phyloP scores from a whole-genome alignment of 2,329 filamentous ascomycete genomes.

The Alternaria burnsii region DNA sequence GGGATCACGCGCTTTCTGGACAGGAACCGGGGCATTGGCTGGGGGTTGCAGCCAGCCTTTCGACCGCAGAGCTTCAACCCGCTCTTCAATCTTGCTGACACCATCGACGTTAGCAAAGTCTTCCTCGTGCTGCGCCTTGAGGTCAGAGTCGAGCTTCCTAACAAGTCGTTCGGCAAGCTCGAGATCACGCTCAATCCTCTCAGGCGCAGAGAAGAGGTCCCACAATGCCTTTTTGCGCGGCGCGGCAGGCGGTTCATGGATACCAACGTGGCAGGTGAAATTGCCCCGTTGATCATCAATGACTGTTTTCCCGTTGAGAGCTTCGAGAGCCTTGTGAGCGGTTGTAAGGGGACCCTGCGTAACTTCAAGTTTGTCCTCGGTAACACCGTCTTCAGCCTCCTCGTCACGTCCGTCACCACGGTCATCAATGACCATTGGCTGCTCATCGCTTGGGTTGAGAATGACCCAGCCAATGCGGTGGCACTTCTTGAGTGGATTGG shows the following conservation, averaged over 20 bases:
- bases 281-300: slow-evolving; percentile 93
- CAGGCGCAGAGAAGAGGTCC: slow-evolving; percentile 94
- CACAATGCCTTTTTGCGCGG: slow-evolving; percentile 94
- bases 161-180: slow-evolving; percentile 83
- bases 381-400: slow-evolving; percentile 65
- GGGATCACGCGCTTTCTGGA: slow-evolving; percentile 69
- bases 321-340: slow-evolving; percentile 86
- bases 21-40: slow-evolving; percentile 59
- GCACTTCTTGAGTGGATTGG: slow-evolving; percentile 95
- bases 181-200: slow-evolving; percentile 91
- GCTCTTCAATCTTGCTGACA: slow-evolving; percentile 81
- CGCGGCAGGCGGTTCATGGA: slow-evolving; percentile 86
- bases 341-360: slow-evolving; percentile 57
- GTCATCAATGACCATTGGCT: slow-evolving; percentile 67
- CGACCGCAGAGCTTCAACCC: slow-evolving; percentile 80
- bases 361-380: slow-evolving; percentile 61
- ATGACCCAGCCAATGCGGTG: slow-evolving; percentile 99
- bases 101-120: slow-evolving; percentile 63
- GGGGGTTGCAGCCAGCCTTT: slow-evolving; percentile 79
- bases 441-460: slow-evolving; percentile 80
- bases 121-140: slow-evolving; percentile 71
- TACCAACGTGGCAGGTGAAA: slow-evolving; percentile 96
- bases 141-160: slow-evolving; percentile 83
- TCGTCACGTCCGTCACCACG: slow-evolving; percentile 78
- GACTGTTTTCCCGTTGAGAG: slow-evolving; percentile 97